Base-by-base conservation (phyloP, 116 monocot species). In the Thalassia testudinum region DNA sequence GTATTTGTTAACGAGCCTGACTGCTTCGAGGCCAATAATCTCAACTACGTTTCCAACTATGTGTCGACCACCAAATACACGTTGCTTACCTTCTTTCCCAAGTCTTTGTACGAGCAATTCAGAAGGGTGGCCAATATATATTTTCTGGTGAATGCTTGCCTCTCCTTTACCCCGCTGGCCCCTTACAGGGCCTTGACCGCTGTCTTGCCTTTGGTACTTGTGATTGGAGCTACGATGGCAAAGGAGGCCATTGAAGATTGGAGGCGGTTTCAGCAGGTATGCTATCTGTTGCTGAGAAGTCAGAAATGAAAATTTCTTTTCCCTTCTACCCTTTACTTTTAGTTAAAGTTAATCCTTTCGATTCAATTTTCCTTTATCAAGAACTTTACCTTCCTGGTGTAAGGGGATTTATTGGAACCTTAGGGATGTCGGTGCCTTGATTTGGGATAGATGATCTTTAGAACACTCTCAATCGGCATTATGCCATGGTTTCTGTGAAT, bases 51-150 rank as follows among this genome's bases (percentile, higher is more conserved):
- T 1, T 27, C 29, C 34, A 90, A 90, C 52, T 75, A 75, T 26
- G 78, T 90, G 23, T 90, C 90, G 1, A 84, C 84, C 2, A 84
- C 84, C 15, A 84, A 84, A 57, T 84, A 90, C 44, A 80, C 64
- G 6, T 24, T 84, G 49, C 64, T 54, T 5, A 80, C 78, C 10
- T 80, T 84, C 54, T 0, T 90, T 1, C 90, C 90, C 43, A 90
- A 90, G 47, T 84, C 90, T 11, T 43, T 90, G 61, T 90, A 80
- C 48, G 90, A 90, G 73, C 90, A 90, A 59, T 90, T 90, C 60
- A 75, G 90, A 60, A 74, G 90, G 63, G 81, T 81, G 28, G 90
- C 90, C 43, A 90, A 90, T 60, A 60, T 90, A 24, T 90, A 84
- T 42, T 84, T 84, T 47, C 67, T 90, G 13, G 21, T 80, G 23